Percentiles rank a stretch among this genome's conserved stretches.
Evolutionary conservation across 2,329 filamentous ascomycete species (phyloP).

Genomic region (Teratosphaeria viscida): DNA sequence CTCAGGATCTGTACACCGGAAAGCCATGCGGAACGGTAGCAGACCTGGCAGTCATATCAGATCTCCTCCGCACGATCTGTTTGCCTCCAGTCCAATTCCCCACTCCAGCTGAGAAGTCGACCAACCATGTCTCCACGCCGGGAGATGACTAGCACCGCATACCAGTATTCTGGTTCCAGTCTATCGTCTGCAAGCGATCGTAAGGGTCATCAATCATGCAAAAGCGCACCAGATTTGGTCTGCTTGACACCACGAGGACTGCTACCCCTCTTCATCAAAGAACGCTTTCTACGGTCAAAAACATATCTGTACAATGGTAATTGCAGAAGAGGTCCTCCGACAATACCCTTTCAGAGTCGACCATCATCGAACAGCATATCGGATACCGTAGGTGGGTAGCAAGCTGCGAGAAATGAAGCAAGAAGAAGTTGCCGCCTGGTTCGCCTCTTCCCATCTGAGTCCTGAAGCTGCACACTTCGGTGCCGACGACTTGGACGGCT

Average conservation of each 20-base stretch:
- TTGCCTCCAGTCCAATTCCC: not conserved
- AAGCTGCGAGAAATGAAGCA: not conserved
- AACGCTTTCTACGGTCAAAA: not conserved
- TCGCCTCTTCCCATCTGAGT: not conserved
- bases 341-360: not conserved
- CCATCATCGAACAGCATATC: not conserved
- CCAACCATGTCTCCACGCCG: not conserved
- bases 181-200: not conserved
- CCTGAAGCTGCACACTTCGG: constrained; percentile 2
- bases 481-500: constrained; percentile 18
- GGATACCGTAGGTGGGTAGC: not conserved
- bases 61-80: not conserved
- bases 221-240: not conserved
- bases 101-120: not conserved
- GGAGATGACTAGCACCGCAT: not conserved
- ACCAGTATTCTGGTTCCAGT: not conserved
- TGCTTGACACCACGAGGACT: not conserved
- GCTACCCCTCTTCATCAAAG: not conserved
- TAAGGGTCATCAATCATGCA: not conserved
- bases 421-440: not conserved
- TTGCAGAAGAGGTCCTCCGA: not conserved
- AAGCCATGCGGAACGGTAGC: not conserved
- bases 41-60: not conserved
- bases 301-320: not conserved
- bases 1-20: not conserved